Evolutionary conservation across 495 filamentous ascomycete genomes (phyloP), one percentile per base, ranked within the genome.

Genomic region (Penicilliopsis zonata): DNA sequence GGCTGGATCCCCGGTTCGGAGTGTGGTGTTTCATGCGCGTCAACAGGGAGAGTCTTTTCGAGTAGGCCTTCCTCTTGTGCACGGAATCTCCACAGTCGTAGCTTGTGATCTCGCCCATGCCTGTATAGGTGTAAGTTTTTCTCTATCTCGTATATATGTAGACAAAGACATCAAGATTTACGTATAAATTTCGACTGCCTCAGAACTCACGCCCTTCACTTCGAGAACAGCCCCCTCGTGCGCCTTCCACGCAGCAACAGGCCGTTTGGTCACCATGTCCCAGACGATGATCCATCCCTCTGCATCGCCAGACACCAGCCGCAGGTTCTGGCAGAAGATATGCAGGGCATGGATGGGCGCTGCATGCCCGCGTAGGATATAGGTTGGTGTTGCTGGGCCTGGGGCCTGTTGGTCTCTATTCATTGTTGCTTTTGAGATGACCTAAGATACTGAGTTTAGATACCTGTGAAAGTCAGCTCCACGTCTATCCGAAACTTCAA

Each of bases 241-340:
- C 3, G 85, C 80, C 43, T 74, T 76, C 90, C 90, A 98, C 2
- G 86, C 84, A 0, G 81, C 82, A 19, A 79, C 67, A 0, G 90
- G 76, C 5, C 90, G 71, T 57, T 90, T 85, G 30, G 74, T 82
- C 23, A 76, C 68, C 12, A 94, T 55, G 43, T 82, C 78, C 90
- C 90, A 98, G 14, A 86, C 54, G 7, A 93, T 68, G 20, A 93
- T 61, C 70, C 82, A 95, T 41, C 90, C 90, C 31, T 94, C 81
- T 3, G 84, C 81, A 55, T 98, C 90, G 12, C 78, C 90, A 4
- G 86, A 87, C 17, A 88, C 47, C 1, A 98, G 76, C 7, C 83
- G 77, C 29, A 73, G 64, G 43, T 94, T 93, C 31, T 57, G 44
- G 28, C 69, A 70, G 40, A 82, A 69, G 50, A 98, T 82, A 33